Conservation (phyloP, 2,329 filamentous ascomycete species). For the Aspergillus arachidicola region DNA sequence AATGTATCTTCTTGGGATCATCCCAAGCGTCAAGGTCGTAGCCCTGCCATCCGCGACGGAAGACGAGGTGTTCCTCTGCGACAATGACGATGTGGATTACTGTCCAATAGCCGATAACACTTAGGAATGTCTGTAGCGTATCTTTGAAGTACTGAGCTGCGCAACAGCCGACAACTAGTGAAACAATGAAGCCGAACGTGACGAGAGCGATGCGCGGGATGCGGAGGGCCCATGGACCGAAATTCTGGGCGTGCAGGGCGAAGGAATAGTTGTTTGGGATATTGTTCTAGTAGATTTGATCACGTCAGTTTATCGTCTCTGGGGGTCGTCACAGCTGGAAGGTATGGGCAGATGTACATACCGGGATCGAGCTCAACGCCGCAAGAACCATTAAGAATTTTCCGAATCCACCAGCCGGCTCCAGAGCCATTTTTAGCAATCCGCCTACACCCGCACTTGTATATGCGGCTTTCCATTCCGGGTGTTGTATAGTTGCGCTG, state of each 20-base stretch:
- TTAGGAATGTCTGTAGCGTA: slow-evolving; percentile 50
- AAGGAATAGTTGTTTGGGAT: slow-evolving; percentile 44
- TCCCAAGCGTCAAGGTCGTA: slow-evolving; percentile 41
- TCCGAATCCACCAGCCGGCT: slow-evolving; percentile 37
- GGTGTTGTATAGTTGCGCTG: slow-evolving; percentile 30
- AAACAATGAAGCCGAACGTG: slow-evolving; percentile 36
- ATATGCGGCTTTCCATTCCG: slow-evolving; percentile 32
- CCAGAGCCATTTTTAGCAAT: slow-evolving; percentile 33
- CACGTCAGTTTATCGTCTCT: too few relatives aligned
- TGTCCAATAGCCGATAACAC: slow-evolving; percentile 54
- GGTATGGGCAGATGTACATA: slow-evolving; percentile 14
- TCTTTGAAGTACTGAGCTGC: slow-evolving; percentile 34
- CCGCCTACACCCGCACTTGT: slow-evolving; percentile 32
- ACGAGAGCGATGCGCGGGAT: slow-evolving; percentile 37
- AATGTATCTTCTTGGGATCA: slow-evolving; percentile 29
- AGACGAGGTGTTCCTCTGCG: slow-evolving; percentile 38
- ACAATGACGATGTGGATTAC: slow-evolving; percentile 43
- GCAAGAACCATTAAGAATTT: slow-evolving; percentile 39
- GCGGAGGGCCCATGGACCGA: slow-evolving; percentile 36
- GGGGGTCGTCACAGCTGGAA: too few relatives aligned
- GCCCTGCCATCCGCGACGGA: slow-evolving; percentile 34
- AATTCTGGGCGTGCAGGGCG: slow-evolving; percentile 38
- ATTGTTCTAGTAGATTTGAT: slow-evolving; percentile 32
- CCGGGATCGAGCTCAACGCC: slow-evolving; percentile 36
- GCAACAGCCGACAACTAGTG: slow-evolving; percentile 37